Evolutionary conservation across 2,329 filamentous ascomycete genomes (phyloP).

Genomic region (Fusarium sp.): DNA sequence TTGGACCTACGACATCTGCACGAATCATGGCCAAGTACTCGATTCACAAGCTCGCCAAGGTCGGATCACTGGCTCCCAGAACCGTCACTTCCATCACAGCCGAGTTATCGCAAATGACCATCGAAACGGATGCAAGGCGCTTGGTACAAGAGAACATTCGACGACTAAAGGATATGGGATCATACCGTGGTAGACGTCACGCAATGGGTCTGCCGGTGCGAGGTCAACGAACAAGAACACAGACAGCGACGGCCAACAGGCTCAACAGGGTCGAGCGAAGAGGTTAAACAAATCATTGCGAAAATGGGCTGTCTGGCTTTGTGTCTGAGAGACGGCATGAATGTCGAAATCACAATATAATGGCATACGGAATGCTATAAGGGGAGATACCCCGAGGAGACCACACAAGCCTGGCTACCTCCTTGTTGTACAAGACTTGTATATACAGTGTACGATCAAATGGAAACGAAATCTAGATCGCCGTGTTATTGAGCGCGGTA

Average conservation of each 20-base stretch:
- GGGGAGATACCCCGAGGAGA: slow-evolving; percentile 5
- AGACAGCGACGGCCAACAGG: slow-evolving; percentile 70
- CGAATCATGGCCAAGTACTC: slow-evolving; percentile 88
- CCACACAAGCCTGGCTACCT: slow-evolving; percentile 14
- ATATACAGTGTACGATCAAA: slow-evolving; percentile 48
- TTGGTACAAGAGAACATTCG: slow-evolving; percentile 86
- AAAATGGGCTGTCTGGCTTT: background rate
- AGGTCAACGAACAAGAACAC: slow-evolving; percentile 87
- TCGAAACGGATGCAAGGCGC: slow-evolving; percentile 87
- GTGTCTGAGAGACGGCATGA: background rate
- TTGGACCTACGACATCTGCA: slow-evolving; percentile 76
- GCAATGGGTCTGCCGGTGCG: slow-evolving; percentile 92
- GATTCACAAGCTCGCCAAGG: slow-evolving; percentile 84
- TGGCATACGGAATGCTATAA: slow-evolving; percentile 2
- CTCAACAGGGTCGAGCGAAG: slow-evolving; percentile 66
- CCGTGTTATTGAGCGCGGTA: slow-evolving; percentile 1
- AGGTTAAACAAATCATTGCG: slow-evolving; percentile 34
- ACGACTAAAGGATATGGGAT: slow-evolving; percentile 88
- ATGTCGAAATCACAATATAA: background rate
- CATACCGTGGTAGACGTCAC: slow-evolving; percentile 88
- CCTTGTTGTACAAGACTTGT: slow-evolving; percentile 48
- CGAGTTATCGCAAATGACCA: slow-evolving; percentile 89
- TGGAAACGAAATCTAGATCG: slow-evolving; percentile 26
- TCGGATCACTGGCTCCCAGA: slow-evolving; percentile 78
- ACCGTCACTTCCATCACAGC: slow-evolving; percentile 85